Percentiles rank a stretch among this genome's conserved stretches.
Conservation (phyloP, 163 green algal genomes). For the Scenedesmus sp. region DNA sequence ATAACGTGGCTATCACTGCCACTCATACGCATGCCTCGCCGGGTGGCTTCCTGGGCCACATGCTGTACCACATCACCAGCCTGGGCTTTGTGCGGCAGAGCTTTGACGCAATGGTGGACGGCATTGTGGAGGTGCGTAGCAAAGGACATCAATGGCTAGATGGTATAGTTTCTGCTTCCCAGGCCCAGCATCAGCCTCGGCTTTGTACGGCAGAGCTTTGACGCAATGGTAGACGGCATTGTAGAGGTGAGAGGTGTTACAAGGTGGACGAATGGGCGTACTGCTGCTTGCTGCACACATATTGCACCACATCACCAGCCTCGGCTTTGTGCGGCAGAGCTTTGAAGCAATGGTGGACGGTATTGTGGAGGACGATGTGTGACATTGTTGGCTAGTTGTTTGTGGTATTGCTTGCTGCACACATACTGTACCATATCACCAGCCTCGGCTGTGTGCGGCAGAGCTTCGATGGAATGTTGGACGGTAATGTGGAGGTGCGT, state of each 20-base stretch:
- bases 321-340: constrained; percentile 85
- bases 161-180: background rate
- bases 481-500: constrained; percentile 60
- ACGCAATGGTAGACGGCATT: constrained; percentile 84
- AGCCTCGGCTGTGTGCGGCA: background rate
- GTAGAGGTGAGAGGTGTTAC: constrained; percentile 54
- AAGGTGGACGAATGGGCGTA: too few relatives aligned
- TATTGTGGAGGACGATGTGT: constrained; percentile 65
- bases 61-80: constrained; percentile 80
- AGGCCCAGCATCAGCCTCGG: constrained; percentile 67
- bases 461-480: constrained; percentile 65
- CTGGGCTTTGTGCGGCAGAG: background rate
- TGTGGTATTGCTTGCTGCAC: background rate
- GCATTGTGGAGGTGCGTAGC: background rate
- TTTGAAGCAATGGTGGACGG: constrained; percentile 87
- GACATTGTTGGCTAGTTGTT: background rate
- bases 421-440: background rate
- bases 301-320: constrained; percentile 82
- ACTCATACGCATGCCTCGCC: constrained; percentile 87
- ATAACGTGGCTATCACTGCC: constrained; percentile 87
- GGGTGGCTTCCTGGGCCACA: constrained; percentile 81
- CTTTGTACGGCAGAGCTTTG: constrained; percentile 80
- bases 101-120: background rate
- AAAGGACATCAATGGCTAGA: too few relatives aligned
- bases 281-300: constrained; percentile 60